Conservation (phyloP, 2,329 filamentous ascomycete genomes). For the Alternaria panax region DNA sequence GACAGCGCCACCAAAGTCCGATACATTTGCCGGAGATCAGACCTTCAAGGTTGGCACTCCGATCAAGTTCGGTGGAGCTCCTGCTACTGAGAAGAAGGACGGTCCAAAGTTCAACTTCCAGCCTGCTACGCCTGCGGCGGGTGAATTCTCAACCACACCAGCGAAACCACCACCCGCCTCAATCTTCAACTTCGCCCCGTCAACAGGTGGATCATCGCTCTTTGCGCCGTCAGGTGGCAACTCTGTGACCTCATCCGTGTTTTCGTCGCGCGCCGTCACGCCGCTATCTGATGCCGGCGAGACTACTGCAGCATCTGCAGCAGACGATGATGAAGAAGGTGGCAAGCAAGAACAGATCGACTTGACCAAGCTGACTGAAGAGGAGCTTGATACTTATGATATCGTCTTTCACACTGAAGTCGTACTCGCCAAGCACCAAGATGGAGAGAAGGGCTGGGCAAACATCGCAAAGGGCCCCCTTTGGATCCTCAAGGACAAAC, state of each 20-base stretch:
- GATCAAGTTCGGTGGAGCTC: constrained; percentile 44
- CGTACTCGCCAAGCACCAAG: constrained; percentile 39
- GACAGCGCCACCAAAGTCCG: constrained; percentile 37
- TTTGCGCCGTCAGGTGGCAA: constrained; percentile 32
- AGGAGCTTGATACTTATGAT: constrained; percentile 42
- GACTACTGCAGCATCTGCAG: constrained; percentile 37
- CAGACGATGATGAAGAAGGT: constrained; percentile 42
- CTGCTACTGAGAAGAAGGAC: constrained; percentile 33
- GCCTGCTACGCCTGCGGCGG: constrained; percentile 34
- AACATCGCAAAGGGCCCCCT: constrained; percentile 43
- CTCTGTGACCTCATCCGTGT: constrained; percentile 38
- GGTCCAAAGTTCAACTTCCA: constrained; percentile 37
- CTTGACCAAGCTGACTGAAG: constrained; percentile 42
- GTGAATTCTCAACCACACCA: constrained; percentile 38
- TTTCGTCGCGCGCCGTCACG: constrained; percentile 48
- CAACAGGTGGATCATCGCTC: constrained; percentile 25
- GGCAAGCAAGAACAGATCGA: constrained; percentile 39
- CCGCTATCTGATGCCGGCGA: constrained; percentile 45
- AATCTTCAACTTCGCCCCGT: constrained; percentile 35
- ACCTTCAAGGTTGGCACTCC: constrained; percentile 47
- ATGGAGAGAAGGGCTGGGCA: constrained; percentile 40
- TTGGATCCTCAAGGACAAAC: constrained; percentile 49
- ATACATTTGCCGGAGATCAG: constrained; percentile 44
- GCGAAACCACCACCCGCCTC: constrained; percentile 33
- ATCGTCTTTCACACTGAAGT: constrained; percentile 44